Evolutionary conservation across 345 rosid genomes (phyloP), one percentile per base, ranked within the genome.

Genomic region (Aethionema arabicum): DNA sequence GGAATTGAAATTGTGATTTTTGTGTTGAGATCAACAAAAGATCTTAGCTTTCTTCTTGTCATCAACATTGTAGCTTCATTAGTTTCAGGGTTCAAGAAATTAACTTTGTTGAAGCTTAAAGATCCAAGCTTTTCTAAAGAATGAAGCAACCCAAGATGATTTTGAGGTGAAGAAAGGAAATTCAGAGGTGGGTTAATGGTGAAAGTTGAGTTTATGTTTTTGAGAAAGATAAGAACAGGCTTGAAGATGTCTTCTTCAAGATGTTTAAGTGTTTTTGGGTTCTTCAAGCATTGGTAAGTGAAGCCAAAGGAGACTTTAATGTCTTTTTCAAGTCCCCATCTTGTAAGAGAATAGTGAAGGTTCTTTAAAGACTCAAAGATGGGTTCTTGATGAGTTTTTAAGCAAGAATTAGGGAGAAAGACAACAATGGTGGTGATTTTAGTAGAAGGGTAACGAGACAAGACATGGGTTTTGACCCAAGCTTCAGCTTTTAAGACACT

Each of bases 281-380:
- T 52, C 16, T 39, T 11, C 14, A 80, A 72, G 70, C 87, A 84
- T 11, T 35, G 16, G 32, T 77, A 70, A 52, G 82, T 57, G 73
- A 88, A 76, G 56, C 74, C 79, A 59, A 69, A 66, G 11, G 96
- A 84, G 53, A 82, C 79, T 63, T 82, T 82, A 79, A 86, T 81
- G 12, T 79, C 80, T 45, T 52, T 77, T 66, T 86, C 79, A 31
- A 88, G 76, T 72, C 90, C 90, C 96, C 96, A 88, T 70, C 90
- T 77, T 3, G 37, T 74, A 3, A 88, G 84, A 49, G 96, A 84
- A 63, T 84, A 72, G 72, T 82, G 55, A 4, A 84, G 41, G 72
- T 88, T 88, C 72, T 78, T 78, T 30, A 82, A 29, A 61, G 83
- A 72, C 65, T 65, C 77, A 50, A 62, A 66, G 67, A 57, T 74